These are phyloP conservation scores for Tetrapisispora taiwanensis DNA, from an alignment of 805 yeast genomes.

Conservation along the genomic window DNA sequence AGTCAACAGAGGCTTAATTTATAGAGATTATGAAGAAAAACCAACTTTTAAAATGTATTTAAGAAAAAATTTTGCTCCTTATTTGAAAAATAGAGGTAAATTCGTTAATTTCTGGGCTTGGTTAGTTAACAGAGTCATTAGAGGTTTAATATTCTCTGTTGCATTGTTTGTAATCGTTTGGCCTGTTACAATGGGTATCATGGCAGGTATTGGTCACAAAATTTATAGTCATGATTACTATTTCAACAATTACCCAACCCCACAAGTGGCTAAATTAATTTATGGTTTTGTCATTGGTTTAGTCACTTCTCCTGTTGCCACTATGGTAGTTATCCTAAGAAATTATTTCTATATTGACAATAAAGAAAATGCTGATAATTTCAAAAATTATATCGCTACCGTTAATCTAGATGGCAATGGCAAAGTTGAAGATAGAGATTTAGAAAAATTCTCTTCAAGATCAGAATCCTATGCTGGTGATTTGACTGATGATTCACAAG, in stretches of 20 bases:
- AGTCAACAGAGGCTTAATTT: constrained; percentile 1
- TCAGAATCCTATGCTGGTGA: neutral
- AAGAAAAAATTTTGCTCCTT: neutral
- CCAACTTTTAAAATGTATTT: neutral
- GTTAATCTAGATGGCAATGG: neutral
- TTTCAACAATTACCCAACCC: constrained; percentile 14
- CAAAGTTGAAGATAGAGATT: neutral
- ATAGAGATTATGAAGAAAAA: neutral
- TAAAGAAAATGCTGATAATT: neutral
- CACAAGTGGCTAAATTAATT: constrained; percentile 17
- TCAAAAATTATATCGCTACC: neutral
- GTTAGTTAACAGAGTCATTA: constrained; percentile 11
- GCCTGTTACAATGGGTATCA: constrained; percentile 22
- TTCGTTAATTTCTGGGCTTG: constrained; percentile 10
- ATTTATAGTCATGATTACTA: constrained; percentile 12
- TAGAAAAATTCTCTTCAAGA: neutral
- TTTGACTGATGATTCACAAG: neutral
- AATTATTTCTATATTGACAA: constrained; percentile 6
- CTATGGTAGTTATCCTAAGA: constrained; percentile 12
- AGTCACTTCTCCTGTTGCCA: constrained; percentile 12
- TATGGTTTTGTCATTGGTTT: constrained; percentile 15
- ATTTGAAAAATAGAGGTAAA: neutral
- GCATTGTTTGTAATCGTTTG: constrained; percentile 15
- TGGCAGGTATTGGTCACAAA: constrained; percentile 15
- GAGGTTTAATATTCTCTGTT: constrained; percentile 10